Evolutionary conservation across 208 protist species (phyloP), one percentile per base, ranked within the genome.

Genomic region (Blastocrithidia nonstop): DNA sequence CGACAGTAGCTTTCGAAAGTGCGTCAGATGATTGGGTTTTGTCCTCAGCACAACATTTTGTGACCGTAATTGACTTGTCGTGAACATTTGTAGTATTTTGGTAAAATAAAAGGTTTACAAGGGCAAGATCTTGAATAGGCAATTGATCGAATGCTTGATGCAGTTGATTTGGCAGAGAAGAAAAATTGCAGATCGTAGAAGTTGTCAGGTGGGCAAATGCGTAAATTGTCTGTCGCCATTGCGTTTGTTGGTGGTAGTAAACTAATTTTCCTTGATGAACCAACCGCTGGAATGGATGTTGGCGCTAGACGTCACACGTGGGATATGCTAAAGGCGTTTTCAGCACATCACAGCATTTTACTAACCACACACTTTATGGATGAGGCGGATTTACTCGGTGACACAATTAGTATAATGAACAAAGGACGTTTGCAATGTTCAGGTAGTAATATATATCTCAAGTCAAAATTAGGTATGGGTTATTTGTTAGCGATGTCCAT

Each of bases 331-430:
- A 50, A 66, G 0, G 23, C 50, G 13, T 70, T 77, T 55, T 53
- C 54, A 29, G 44, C 50, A 3, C 33, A 22, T 4, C 74, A 66
- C 53, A 91, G 66, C 5, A 85, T 88, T 27, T 23, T 88, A 11
- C 50, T 88, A 26, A 81, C 66, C 38, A 94, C 90, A 19, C 95
- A 97, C 59, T 95, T 77, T 59, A 97, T 98, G 94, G 95, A 98
- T 50, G 96, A 99, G 63, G 96, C 96, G 1, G 95, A 98, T 27
- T 52, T 86, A 22, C 71, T 98, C 7, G 73, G 78, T 23, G 73
- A 96, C 57, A 66, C 71, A 17, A 91, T 98, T 38, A 91, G 79
- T 1, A 96, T 98, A 43, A 88, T 98, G 70, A 70, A 63, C 23
- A 61, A 71, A 24, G 76, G 76, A 17, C 51, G 59, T 7, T 43